Percentiles rank a stretch among this genome's conserved stretches.
Evolutionary conservation across 2,329 filamentous ascomycete species (phyloP).

Genomic region (Beauveria asiatica): DNA sequence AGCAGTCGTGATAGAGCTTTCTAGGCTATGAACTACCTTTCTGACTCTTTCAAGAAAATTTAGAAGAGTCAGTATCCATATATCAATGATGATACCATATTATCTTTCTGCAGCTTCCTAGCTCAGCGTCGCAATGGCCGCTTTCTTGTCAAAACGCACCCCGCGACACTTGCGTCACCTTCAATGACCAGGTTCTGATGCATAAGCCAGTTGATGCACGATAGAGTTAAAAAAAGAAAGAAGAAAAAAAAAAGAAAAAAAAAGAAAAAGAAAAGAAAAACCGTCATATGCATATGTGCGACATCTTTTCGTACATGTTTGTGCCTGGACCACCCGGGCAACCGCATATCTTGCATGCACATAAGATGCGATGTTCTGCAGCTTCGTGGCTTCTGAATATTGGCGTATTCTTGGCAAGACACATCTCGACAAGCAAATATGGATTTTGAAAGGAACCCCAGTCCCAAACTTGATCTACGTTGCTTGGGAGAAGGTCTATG

Average conservation of each 20-base stretch:
- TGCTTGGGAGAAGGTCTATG: constrained; percentile 20
- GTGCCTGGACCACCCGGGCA: neutral
- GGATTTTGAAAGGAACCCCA: neutral
- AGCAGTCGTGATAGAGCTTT: constrained; percentile 43
- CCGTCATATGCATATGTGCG: neutral
- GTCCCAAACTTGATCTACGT: constrained; percentile 18
- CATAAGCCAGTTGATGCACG: neutral
- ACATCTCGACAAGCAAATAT: neutral
- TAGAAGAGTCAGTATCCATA: constrained; percentile 33
- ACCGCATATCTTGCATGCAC: neutral
- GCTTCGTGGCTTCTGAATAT: neutral
- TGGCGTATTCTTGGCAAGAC: neutral
- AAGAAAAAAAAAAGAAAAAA: neutral
- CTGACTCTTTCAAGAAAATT: constrained; percentile 43
- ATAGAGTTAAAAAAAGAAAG: neutral
- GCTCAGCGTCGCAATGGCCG: too few relatives aligned
- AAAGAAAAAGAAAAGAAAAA: neutral
- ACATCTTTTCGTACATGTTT: neutral
- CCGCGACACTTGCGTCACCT: neutral
- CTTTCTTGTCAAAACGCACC: too few relatives aligned
- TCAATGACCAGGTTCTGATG: neutral
- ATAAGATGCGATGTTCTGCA: neutral
- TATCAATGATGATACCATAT: neutral
- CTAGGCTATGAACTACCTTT: constrained; percentile 50
- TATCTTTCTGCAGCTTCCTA: too few relatives aligned